Percentiles rank a stretch among this genome's conserved stretches.
Conservation (phyloP, 441 rosid species). For the Croton laevigatus region DNA sequence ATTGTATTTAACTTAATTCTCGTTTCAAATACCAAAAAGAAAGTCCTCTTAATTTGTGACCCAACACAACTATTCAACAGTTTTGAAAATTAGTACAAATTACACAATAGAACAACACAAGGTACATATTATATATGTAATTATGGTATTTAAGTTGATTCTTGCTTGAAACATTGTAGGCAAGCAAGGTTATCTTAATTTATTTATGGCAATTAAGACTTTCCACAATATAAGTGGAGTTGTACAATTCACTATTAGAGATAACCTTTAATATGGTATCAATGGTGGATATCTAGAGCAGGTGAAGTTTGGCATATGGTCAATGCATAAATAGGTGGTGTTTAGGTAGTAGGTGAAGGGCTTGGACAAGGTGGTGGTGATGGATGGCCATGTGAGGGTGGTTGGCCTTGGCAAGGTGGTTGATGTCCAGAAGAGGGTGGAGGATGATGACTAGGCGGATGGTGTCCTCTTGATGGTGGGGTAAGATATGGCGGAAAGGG, state of each 20-base stretch:
- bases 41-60: neutral
- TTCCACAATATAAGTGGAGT: neutral
- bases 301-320: neutral
- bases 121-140: no score
- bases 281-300: neutral
- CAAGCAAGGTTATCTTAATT: neutral
- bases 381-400: conserved; percentile 4
- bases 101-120: no score
- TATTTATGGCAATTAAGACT: neutral
- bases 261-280: neutral
- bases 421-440: neutral
- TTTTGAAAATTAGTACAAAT: no score
- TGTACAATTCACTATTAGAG: neutral
- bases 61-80: no score
- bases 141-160: neutral
- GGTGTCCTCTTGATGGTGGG: conserved; percentile 18
- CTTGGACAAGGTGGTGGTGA: conserved; percentile 9
- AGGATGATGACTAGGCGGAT: neutral
- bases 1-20: neutral
- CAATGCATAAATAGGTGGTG: no score
- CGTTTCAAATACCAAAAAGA: neutral
- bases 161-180: neutral
- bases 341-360: neutral
- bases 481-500: neutral
- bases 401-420: neutral